phyloP scores from a whole-genome alignment of 805 yeast species.

The Geotrichum ghanense region DNA sequence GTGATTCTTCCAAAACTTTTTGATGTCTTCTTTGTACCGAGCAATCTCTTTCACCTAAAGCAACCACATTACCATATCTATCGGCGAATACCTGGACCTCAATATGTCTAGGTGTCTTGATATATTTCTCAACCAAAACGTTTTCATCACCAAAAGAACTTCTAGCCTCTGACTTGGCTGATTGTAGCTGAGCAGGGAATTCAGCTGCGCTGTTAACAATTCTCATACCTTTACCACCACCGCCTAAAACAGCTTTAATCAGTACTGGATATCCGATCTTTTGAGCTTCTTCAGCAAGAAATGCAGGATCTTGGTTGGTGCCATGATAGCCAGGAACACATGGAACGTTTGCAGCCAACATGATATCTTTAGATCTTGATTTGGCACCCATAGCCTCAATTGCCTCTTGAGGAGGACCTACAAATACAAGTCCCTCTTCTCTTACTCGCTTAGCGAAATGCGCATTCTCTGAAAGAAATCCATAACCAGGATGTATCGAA shows the following conservation, averaged over 20 bases:
- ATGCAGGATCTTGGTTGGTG: slow-evolving; percentile 19
- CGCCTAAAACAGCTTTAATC: slow-evolving; percentile 48
- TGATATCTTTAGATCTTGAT: slow-evolving; percentile 23
- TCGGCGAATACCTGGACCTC: slow-evolving; percentile 49
- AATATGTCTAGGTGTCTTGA: slow-evolving; percentile 43
- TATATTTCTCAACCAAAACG: slow-evolving; percentile 43
- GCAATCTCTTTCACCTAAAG: slow-evolving; percentile 47
- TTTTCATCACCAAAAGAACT: slow-evolving; percentile 46
- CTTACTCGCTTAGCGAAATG: slow-evolving; percentile 23
- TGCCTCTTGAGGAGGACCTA: slow-evolving; percentile 25
- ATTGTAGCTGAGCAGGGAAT: slow-evolving; percentile 36
- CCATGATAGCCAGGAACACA: slow-evolving; percentile 27
- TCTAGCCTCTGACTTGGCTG: slow-evolving; percentile 45
- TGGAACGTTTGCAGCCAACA: slow-evolving; percentile 24
- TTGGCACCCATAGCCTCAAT: slow-evolving; percentile 27
- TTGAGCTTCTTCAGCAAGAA: slow-evolving; percentile 18
- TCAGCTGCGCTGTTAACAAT: slow-evolving; percentile 38
- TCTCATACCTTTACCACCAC: slow-evolving; percentile 49
- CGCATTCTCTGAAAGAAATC: slow-evolving; percentile 39
- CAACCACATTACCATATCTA: slow-evolving; percentile 42
- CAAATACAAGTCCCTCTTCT: slow-evolving; percentile 23
- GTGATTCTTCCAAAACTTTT: slow-evolving; percentile 44
- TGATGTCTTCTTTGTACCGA: slow-evolving; percentile 48
- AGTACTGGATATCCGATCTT: slow-evolving; percentile 37
- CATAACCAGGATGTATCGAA: slow-evolving; percentile 48